Base-by-base conservation (phyloP, 495 filamentous ascomycete genomes). In the Xylaria palmicola region DNA sequence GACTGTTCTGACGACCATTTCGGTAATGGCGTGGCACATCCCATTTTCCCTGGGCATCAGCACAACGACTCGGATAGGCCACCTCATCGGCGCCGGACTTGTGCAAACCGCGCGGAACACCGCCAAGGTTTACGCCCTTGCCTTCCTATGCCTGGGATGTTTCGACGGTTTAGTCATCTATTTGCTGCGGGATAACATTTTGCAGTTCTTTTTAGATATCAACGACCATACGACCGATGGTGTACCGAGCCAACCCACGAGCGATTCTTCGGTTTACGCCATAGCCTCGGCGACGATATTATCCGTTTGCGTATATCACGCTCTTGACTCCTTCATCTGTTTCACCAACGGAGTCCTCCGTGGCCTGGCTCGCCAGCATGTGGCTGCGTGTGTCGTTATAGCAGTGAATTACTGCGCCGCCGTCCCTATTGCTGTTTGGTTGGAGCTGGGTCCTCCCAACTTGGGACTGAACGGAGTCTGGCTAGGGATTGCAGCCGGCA, bases 351-450 rank as follows among this genome's bases (percentile, higher is more conserved):
- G 90, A 30, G 77, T 90, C 39, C 75, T 93, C 22, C 81, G 90
- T 26, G 90, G 90, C 12, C 76, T 74, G 0, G 73, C 89, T 1
- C 79, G 86, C 41, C 90, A 93, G 65, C 84, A 87, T 51, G 75
- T 92, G 19, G 90, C 88, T 1, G 88, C 89, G 3, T 92, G 88
- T 64, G 82, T 91, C 17, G 86, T 86, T 56, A 70, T 92, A 0
- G 81, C 86, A 56, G 85, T 85, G 40, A 92, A 92, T 70, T 93
- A 92, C 72, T 78, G 73, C n/a, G 79, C 90, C 43, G 89, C 86
- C 4, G 84, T 93, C 69, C 90, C 90, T 0, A 75, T 92, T 34
- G 89, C 87, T 34, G 83, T 90, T 67, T 83, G 81, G 15, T 77
- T 83, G 1, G 83, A 83, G 0, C 87, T 91, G 64, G 83, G 79